Evolutionary conservation across 257 asterid genomes (phyloP).

Genomic region (Jasminum sambac): DNA sequence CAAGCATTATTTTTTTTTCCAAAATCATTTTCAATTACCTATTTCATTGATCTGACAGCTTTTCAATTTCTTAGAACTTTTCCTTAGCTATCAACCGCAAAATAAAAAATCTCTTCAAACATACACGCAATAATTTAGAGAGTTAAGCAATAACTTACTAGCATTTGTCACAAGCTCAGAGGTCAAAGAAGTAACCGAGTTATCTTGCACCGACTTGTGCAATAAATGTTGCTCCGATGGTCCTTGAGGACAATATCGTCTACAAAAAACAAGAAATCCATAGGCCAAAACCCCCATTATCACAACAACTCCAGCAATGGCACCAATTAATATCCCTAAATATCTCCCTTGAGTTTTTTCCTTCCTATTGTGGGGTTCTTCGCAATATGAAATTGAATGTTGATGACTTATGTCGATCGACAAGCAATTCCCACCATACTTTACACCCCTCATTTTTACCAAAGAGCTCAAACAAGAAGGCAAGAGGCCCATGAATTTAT

Average conservation of each 20-base stretch:
- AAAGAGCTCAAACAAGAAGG: constrained; percentile 57
- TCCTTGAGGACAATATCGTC: constrained; percentile 44
- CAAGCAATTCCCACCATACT: constrained; percentile 58
- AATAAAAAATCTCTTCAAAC: no score
- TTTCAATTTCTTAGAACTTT: no score
- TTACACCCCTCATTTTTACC: constrained; percentile 30
- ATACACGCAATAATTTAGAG: background rate
- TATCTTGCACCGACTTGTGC: constrained; percentile 50
- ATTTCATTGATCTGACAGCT: no score
- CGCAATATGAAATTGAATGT: constrained; percentile 48
- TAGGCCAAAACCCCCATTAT: constrained; percentile 39
- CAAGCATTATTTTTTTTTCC: no score
- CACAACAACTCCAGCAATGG: constrained; percentile 40
- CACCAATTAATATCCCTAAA: constrained; percentile 43
- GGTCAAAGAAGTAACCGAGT: constrained; percentile 37
- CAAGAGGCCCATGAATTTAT: constrained; percentile 50
- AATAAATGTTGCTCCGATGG: constrained; percentile 57
- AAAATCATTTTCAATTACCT: no score
- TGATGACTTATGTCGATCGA: constrained; percentile 36
- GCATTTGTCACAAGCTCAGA: constrained; percentile 55
- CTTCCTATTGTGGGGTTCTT: constrained; percentile 16
- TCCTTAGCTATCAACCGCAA: no score
- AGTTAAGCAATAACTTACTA: constrained; percentile 36
- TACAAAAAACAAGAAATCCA: constrained; percentile 45
- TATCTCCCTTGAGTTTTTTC: constrained; percentile 29